Evolutionary conservation across 2,329 filamentous ascomycete species (phyloP).

Genomic region (Fusarium oligoseptatum): DNA sequence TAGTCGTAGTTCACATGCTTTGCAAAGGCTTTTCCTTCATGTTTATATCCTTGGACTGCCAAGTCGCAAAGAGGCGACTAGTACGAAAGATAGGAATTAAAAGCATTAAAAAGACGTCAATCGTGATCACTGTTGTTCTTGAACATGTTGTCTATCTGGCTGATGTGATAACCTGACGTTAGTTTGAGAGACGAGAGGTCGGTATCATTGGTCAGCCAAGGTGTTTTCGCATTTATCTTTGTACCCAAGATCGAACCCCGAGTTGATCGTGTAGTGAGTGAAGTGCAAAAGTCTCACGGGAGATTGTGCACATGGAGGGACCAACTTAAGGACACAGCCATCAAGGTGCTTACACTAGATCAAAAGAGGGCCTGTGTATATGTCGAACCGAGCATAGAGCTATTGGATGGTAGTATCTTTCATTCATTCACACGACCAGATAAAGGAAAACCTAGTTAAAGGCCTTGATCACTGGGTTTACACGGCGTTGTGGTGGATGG

Average conservation of each 20-base stretch:
- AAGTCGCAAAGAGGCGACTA: conserved; percentile 15
- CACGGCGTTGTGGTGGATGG: not conserved
- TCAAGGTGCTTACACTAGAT: not conserved
- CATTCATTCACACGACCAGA: not conserved
- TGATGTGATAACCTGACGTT: not conserved
- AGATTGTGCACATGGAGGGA: not conserved
- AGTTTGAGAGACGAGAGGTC: not conserved
- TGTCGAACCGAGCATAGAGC: not conserved
- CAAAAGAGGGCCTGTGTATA: not conserved
- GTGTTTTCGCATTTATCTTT: not conserved
- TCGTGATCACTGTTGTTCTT: not conserved
- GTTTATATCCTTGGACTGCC: conserved; percentile 28
- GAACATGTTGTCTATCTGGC: not conserved
- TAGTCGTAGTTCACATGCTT: not conserved
- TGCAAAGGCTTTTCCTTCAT: conserved; percentile 15
- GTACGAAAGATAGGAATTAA: conserved; percentile 13
- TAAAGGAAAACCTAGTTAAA: not conserved
- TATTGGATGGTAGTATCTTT: not conserved
- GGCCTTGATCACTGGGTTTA: not conserved
- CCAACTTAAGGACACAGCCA: not conserved
- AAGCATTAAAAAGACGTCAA: not conserved
- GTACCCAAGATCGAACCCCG: not conserved
- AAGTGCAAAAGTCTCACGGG: not conserved
- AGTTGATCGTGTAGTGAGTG: too few relatives aligned
- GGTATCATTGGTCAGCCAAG: not conserved